phyloP scores from a whole-genome alignment of 148 eudicot species.

The Rhododendron mucronatum region DNA sequence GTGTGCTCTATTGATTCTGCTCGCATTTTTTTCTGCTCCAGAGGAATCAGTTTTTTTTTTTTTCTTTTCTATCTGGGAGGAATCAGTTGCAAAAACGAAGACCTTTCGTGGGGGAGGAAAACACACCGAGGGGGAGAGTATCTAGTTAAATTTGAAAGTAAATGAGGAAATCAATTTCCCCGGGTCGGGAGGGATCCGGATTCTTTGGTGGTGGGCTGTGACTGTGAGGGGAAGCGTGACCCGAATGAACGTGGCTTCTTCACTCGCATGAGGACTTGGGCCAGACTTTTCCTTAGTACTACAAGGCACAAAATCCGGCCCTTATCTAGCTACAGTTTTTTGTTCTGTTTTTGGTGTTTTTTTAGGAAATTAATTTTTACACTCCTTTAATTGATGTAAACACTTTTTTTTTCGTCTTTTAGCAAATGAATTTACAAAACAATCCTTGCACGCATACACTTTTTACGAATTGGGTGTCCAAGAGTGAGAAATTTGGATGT shows the following conservation, averaged over 20 bases:
- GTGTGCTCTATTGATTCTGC: slow-evolving; percentile 7
- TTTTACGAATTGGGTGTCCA: too few species aligned
- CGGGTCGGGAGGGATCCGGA: background rate
- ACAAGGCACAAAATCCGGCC: too few species aligned
- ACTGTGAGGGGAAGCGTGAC: background rate
- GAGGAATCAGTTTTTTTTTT: background rate
- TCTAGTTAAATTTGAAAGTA: too few species aligned
- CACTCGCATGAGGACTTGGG: background rate
- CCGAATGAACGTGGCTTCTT: background rate
- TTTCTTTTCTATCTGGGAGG: background rate
- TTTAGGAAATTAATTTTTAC: too few species aligned
- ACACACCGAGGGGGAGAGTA: background rate
- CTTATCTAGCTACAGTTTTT: too few species aligned
- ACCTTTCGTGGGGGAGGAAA: background rate
- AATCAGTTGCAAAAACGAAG: background rate
- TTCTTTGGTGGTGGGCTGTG: background rate
- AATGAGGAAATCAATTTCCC: background rate
- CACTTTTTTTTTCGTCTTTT: too few species aligned
- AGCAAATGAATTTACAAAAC: too few species aligned
- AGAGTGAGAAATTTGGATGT: too few species aligned
- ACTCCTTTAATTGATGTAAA: too few species aligned
- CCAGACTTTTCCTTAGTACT: background rate
- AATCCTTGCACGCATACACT: too few species aligned
- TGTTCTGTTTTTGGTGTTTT: too few species aligned
- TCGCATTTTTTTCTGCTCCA: background rate